Percentiles rank a stretch among this genome's conserved stretches.
Evolutionary conservation across 2,329 filamentous ascomycete genomes (phyloP).

Genomic region (Xylaria sp.): DNA sequence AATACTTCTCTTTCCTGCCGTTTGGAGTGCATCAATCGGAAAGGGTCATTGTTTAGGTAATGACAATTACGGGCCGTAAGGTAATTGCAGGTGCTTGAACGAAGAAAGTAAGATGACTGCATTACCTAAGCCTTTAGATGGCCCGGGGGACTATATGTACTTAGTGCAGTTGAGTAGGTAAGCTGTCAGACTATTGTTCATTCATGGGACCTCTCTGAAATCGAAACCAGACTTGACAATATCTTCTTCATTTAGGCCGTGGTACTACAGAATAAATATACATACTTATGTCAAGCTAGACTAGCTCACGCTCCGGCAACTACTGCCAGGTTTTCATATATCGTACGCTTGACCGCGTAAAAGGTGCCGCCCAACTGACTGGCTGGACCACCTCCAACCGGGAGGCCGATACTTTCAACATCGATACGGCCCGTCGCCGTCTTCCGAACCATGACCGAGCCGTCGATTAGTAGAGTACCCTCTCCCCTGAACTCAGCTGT

Average conservation of each 20-base stretch:
- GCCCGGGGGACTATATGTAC: no score
- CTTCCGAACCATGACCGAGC: constrained; percentile 88
- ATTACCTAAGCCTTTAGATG: no score
- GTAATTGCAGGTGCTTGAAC: no score
- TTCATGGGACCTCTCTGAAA: neutral
- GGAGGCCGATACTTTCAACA: constrained; percentile 79
- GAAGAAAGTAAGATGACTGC: no score
- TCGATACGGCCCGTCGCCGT: constrained; percentile 87
- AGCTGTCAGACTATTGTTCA: no score
- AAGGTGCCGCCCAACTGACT: constrained; percentile 73
- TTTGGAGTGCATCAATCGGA: no score
- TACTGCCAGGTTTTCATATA: constrained; percentile 93
- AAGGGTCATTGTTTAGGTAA: no score
- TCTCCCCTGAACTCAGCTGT: constrained; percentile 93
- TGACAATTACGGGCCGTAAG: no score
- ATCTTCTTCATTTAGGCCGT: neutral
- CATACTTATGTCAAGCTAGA: neutral
- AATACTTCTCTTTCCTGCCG: no score
- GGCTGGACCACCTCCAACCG: constrained; percentile 55
- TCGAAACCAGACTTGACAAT: neutral
- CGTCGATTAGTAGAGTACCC: constrained; percentile 89
- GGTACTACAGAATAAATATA: constrained; percentile 30
- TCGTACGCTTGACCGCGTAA: constrained; percentile 86
- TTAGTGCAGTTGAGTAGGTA: no score
- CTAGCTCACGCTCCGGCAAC: constrained; percentile 74